Evolutionary conservation across 2,329 filamentous ascomycete species (phyloP), one percentile per base, ranked within the genome.

Genomic region (Aspergillus fijiensis): DNA sequence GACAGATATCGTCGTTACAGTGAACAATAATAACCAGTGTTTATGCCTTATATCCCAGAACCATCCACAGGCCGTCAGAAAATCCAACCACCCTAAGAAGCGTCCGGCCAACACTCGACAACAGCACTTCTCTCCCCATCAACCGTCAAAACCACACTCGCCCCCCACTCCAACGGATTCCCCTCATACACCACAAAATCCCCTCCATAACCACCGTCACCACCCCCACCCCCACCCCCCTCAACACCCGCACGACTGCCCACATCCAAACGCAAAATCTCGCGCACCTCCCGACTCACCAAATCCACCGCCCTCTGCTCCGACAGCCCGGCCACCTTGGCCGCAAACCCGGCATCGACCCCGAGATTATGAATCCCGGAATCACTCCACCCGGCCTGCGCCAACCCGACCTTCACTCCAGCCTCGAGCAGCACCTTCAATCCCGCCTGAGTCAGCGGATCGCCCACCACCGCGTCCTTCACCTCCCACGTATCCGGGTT

Each of bases 91-190:
- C 14, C n/a, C 39, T 45, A 45, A n/a, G 39, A 45, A 16, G 39
- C 39, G n/a, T 52, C 50, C 3, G 50, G 50, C 50, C 50, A 52
- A 12, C 50, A 52, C 50, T 52, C 50, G 5, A 52, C 50, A 29
- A 52, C 50, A n/a, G 19, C 21, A 7, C 29, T 12, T 1, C 9
- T 5, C 33, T 2, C 27, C 50, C 31, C 29, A 23, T 52, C 50
- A 0, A 52, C 50, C 3, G 50, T 39, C 29, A 52, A 39, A 5
- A 52, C 50, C 4, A 52, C 50, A 21, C 50, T 19, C 1, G 50
- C 50, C 27, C 50, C 50, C 50, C 50, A 52, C 21, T 52, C 50
- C 11, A 52, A 33, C 12, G 50, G 50, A 16, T 52, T 39, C 2
- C 50, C 50, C 33, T 52, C 50, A 23, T 39, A 52, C 9, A 52